These are phyloP conservation scores for Herpetomonas muscarum DNA, from an alignment of 208 protist species.

Conservation along the genomic window DNA sequence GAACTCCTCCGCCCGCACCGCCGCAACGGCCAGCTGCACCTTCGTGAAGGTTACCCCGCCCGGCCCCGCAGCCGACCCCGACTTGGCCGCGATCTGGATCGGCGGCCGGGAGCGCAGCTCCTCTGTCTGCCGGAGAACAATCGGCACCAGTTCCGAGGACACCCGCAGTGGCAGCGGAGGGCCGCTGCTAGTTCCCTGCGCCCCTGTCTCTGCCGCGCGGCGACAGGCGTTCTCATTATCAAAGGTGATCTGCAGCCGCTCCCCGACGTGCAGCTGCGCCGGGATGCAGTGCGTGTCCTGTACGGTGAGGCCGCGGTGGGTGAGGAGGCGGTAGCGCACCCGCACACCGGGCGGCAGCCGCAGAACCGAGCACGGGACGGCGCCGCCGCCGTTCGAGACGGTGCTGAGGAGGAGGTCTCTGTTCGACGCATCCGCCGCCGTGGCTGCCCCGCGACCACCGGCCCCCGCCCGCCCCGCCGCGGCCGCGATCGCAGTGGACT, in stretches of 20 bases:
- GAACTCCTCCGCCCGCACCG: slow-evolving; percentile 10
- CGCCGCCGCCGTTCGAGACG: not conserved
- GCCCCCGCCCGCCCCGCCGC: not conserved
- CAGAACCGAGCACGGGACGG: slow-evolving; percentile 9
- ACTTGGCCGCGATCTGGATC: too few species aligned
- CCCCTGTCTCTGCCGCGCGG: not conserved
- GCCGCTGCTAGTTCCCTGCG: not conserved
- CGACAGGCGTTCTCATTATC: slow-evolving; percentile 39
- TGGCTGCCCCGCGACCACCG: not conserved
- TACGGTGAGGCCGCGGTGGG: slow-evolving; percentile 47
- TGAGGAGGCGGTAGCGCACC: slow-evolving; percentile 55
- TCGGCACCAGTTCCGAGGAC: too few species aligned
- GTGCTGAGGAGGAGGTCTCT: slow-evolving; percentile 12
- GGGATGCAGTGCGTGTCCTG: slow-evolving; percentile 55
- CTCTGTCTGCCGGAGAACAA: too few species aligned
- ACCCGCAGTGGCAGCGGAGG: too few species aligned
- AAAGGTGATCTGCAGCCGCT: slow-evolving; percentile 55
- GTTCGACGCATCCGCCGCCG: not conserved
- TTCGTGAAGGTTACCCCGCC: too few species aligned
- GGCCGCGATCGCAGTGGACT: slow-evolving; percentile 3
- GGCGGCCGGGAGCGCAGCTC: too few species aligned
- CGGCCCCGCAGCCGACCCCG: too few species aligned
- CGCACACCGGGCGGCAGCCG: slow-evolving; percentile 45
- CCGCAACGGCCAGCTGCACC: slow-evolving; percentile 32
- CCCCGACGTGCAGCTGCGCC: slow-evolving; percentile 42